Evolutionary conservation across 108 stramenopile species (phyloP).

Genomic region (Cyclotella atomus): DNA sequence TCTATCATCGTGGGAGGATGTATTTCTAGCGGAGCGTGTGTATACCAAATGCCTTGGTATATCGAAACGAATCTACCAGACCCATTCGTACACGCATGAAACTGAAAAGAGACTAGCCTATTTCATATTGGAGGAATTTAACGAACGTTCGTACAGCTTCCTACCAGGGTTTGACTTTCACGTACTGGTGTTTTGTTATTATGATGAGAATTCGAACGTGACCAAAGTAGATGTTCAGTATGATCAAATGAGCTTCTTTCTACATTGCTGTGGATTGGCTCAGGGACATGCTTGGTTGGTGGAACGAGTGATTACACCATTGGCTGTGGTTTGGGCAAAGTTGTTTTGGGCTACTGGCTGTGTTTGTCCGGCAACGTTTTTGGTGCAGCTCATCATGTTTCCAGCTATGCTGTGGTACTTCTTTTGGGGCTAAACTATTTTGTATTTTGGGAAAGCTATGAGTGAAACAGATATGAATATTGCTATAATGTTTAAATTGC

Average conservation of each 20-base stretch:
- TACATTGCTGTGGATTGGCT: slow-evolving; percentile 49
- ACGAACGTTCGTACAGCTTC: slow-evolving; percentile 30
- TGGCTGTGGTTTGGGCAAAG: slow-evolving; percentile 37
- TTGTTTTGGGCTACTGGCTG: slow-evolving; percentile 25
- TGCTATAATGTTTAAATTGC: not conserved
- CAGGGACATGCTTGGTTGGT: slow-evolving; percentile 37
- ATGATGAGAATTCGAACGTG: slow-evolving; percentile 43
- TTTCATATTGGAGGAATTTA: slow-evolving; percentile 50
- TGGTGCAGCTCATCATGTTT: slow-evolving; percentile 42
- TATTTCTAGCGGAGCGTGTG: slow-evolving; percentile 37
- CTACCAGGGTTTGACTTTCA: slow-evolving; percentile 48
- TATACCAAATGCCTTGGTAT: slow-evolving; percentile 50
- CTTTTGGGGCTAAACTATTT: not conserved
- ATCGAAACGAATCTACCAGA: slow-evolving; percentile 49
- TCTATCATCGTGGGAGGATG: slow-evolving; percentile 44
- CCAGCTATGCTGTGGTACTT: slow-evolving; percentile 5
- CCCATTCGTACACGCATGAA: slow-evolving; percentile 50
- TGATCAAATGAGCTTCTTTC: slow-evolving; percentile 50
- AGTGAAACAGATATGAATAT: too few relatives aligned
- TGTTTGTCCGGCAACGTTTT: slow-evolving; percentile 46
- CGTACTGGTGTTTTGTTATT: slow-evolving; percentile 45
- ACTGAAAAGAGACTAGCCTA: slow-evolving; percentile 39
- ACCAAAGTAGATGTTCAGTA: slow-evolving; percentile 52
- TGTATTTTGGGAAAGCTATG: too few relatives aligned
- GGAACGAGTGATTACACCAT: slow-evolving; percentile 37